These are phyloP conservation scores for Daphne laureola DNA, from an alignment of 441 rosid genomes.

Conservation along the genomic window DNA sequence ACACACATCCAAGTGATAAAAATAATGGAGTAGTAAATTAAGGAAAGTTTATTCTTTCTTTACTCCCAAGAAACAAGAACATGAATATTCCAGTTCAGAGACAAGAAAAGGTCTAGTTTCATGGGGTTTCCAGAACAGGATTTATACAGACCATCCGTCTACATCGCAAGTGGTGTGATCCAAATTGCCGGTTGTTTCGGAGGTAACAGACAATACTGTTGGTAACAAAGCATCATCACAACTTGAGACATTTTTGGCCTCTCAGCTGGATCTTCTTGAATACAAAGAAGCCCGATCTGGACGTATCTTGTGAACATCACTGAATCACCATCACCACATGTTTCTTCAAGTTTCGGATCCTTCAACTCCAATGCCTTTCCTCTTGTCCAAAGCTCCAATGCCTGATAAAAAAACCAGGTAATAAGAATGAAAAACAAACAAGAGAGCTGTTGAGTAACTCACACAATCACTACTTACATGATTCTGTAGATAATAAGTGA, in stretches of 20 bases:
- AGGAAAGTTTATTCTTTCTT: too few species aligned
- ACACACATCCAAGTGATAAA: too few species aligned
- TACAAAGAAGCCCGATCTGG: constrained; percentile 13
- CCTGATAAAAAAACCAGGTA: neutral
- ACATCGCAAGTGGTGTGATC: neutral
- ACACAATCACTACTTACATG: constrained; percentile 20
- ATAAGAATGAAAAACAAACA: neutral
- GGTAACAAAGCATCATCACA: constrained; percentile 11
- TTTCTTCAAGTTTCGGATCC: too few species aligned
- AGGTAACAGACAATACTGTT: constrained; percentile 1
- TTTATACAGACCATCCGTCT: too few species aligned
- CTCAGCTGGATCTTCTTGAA: constrained; percentile 12
- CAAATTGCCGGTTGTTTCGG: constrained; percentile 15
- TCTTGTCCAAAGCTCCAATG: too few species aligned
- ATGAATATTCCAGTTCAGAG: too few species aligned
- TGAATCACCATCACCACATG: too few species aligned
- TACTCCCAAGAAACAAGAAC: too few species aligned
- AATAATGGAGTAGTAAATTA: too few species aligned
- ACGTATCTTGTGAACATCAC: constrained; percentile 3
- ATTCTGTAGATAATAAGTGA: constrained; percentile 21
- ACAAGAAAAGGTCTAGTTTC: too few species aligned
- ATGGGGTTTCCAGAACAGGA: too few species aligned
- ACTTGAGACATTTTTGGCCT: constrained; percentile 17
- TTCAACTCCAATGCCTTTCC: too few species aligned
- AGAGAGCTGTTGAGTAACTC: constrained; percentile 8